Evolutionary conservation across 2,329 filamentous ascomycete species (phyloP), one percentile per base, ranked within the genome.

Genomic region (Trichoderma asperellum): DNA sequence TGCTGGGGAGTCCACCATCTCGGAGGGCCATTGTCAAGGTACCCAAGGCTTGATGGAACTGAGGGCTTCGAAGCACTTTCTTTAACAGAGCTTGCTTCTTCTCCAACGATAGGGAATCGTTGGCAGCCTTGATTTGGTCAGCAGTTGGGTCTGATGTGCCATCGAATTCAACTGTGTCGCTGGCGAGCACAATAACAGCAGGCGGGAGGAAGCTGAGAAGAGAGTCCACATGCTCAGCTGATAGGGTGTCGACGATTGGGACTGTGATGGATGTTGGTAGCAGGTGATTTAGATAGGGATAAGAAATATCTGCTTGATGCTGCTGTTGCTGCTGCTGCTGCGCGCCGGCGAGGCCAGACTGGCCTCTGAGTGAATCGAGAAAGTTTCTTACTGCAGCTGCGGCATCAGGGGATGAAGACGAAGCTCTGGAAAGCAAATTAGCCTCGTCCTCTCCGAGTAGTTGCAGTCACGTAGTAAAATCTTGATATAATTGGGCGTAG

Each of bases 1-100:
- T 91, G 74, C 90, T 96, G 5, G 95, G 94, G 69, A 99, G 81
- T 0, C 95, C 96, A 14, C 96, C 96, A 74, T 98, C 95, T 69
- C 94, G 86, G 68, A 99, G 83, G 14, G 96, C 96, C 80, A 94
- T 89, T 0, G 94, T 97, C 74, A 99, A 82, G 77, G 92, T 96
- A 0, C 89, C 88, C 49, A 97, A 81, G 73, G 93, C 95, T 79
- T 98, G 96, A 71, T 89, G 88, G 76, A 99, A 94, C 77, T 99
- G 96, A 21, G 96, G 95, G 73, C 92, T 96, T 72, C 92, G 88
- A 16, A 98, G 82, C 8, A 98, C 94, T 76, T 90, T 91, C 78
- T 89, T 90, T 55, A 99, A 81, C 14, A 98, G 87, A 27, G 86
- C 84, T 76, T 91, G 93, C 84, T 98, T 98, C 77, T 96, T 90